Evolutionary conservation across 2,329 filamentous ascomycete genomes (phyloP).

Genomic region (Aaosphaeria arxii): DNA sequence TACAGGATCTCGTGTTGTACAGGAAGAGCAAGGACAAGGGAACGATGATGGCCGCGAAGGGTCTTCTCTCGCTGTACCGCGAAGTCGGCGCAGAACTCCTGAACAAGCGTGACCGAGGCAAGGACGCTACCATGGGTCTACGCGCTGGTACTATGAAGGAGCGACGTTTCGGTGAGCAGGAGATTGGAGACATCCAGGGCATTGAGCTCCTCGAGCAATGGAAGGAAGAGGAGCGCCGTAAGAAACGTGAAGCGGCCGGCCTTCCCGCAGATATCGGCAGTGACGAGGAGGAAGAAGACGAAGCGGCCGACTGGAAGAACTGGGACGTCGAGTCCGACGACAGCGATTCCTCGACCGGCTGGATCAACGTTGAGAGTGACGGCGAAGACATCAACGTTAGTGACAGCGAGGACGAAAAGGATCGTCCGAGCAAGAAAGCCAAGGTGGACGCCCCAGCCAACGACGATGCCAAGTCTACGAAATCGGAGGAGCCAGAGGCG

Average conservation of each 20-base stretch:
- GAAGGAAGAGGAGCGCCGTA: conserved; percentile 84
- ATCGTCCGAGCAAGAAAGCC: conserved; percentile 61
- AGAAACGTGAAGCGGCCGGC: conserved; percentile 67
- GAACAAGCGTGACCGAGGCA: conserved; percentile 85
- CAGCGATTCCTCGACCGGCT: conserved; percentile 75
- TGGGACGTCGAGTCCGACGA: conserved; percentile 63
- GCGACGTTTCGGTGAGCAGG: conserved; percentile 78
- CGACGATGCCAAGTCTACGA: conserved; percentile 45
- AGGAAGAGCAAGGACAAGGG: conserved; percentile 97
- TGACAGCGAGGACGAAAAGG: conserved; percentile 67
- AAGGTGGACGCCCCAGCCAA: conserved; percentile 46
- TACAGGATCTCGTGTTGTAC: conserved; percentile 95
- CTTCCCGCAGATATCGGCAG: conserved; percentile 60
- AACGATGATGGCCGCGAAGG: conserved; percentile 97
- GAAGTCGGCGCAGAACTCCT: conserved; percentile 88
- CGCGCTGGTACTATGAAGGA: conserved; percentile 72
- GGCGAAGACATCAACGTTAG: conserved; percentile 71
- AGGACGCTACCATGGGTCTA: conserved; percentile 82
- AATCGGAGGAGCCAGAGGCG: conserved; percentile 40
- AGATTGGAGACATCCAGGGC: conserved; percentile 82
- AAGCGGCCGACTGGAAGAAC: conserved; percentile 54
- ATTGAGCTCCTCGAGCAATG: conserved; percentile 87
- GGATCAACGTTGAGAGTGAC: conserved; percentile 87
- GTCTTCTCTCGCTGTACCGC: conserved; percentile 83
- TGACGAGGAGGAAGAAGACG: conserved; percentile 59